Base-by-base conservation (phyloP, 768 basidiomycete genomes). In the Boletus tomentosulus region DNA sequence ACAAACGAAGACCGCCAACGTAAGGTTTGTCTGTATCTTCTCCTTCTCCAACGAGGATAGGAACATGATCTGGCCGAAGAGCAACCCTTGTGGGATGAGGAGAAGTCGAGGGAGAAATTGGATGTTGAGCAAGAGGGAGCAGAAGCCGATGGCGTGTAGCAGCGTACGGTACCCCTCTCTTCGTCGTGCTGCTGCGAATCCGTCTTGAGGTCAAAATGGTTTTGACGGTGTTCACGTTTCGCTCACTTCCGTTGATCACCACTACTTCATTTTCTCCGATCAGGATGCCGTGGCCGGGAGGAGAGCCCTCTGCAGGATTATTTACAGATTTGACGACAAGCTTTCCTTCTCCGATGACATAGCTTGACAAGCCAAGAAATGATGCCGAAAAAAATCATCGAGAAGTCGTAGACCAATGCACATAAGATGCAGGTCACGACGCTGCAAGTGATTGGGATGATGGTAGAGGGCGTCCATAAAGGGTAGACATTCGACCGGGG, bases 61-160 rank as follows among this genome's bases (percentile, higher is more conserved):
- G 44, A 73, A 73, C 66, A 74, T 59, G 44, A 65, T 53, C 43
- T 73, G 73, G 5, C 73, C 73, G 11, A 73, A 71, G 3, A 73
- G 62, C 1, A 54, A 31, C 8, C 63, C 64, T 55, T 69, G 68
- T 0, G 72, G 71, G 25, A 71, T 59, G 43, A 73, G 60, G 25
- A 73, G 57, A 15, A 72, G 66, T 34, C 72, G 73, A 22, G 62
- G 16, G 44, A 73, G 52, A 55, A 72, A 71, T 27, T 72, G 72
- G 46, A 62, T 24, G 10, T 64, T 34, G 33, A 71, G 64, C 2
- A 70, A 44, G 38, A 73, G 48, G 4, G 68, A 63, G 31, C 53
- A 67, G 27, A 62, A 0, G 3, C 72, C 66, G 41, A 73, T 66
- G 5, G 7, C 46, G 31, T 58, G 54, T 62, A 59, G 24, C 51